These are phyloP conservation scores for Neospora caninum DNA, from an alignment of 169 alveolate species.

Conservation along the genomic window DNA sequence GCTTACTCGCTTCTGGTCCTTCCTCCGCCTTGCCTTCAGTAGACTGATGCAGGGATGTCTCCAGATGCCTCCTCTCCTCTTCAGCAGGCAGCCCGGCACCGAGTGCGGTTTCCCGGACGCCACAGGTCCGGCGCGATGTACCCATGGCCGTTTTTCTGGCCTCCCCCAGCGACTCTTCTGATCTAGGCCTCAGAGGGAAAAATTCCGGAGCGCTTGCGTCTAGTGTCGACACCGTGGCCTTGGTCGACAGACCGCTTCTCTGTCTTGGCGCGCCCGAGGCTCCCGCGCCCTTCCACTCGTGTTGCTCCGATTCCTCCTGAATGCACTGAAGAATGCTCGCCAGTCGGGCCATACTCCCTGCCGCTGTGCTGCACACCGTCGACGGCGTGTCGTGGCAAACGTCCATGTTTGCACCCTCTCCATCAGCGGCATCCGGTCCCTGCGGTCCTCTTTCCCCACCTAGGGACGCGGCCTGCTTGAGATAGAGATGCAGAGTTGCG, in stretches of 20 bases:
- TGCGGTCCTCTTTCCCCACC: neutral
- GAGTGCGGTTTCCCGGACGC: no score
- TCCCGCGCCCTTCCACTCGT: neutral
- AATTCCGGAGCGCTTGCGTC: conserved; percentile 35
- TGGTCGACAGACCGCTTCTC: neutral
- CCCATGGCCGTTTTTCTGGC: neutral
- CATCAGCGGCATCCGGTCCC: neutral
- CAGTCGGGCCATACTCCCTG: conserved; percentile 17
- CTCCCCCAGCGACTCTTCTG: neutral
- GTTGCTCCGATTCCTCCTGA: conserved; percentile 25
- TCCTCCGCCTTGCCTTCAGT: no score
- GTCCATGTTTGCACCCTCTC: neutral
- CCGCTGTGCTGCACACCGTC: conserved; percentile 30
- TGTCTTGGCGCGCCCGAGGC: neutral
- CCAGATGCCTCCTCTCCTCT: no score
- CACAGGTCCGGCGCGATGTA: no score
- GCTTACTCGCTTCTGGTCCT: no score
- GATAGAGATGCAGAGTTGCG: neutral
- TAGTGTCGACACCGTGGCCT: neutral
- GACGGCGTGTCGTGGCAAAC: neutral
- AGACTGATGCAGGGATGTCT: no score
- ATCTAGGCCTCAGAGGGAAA: neutral
- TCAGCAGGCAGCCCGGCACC: no score
- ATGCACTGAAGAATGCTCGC: conserved; percentile 30
- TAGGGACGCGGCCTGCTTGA: neutral